Base-by-base conservation (phyloP, 2,329 filamentous ascomycete genomes). In the Plectosphaerella cucumerina region DNA sequence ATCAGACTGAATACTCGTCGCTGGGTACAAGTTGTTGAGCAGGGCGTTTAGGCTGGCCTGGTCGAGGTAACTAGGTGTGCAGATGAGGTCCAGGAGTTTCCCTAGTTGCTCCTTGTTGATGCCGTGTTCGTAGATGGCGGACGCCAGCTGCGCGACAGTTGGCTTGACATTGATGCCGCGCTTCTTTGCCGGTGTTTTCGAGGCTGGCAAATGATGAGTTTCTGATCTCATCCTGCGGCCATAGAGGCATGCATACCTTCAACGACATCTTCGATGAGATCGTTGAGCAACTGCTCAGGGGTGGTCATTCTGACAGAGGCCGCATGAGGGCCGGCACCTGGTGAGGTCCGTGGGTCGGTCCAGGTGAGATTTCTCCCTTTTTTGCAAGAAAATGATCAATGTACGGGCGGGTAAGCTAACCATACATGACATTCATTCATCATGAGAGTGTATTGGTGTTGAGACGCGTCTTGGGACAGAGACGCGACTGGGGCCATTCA, bases 21-120 rank as follows among this genome's bases (percentile, higher is more conserved):
- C 76, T 2, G 90, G 90, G 65, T 93, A 95, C 47, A 95, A 71
- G 53, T 87, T 89, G 56, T 85, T 88, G 59, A 90, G 69, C 46
- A 95, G 72, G 23, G 76, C 80, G 14, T 80, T 84, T 23, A 86
- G 75, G 58, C 84, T 90, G 23, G 84, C 84, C 67, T 94, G 90
- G 65, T 94, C 89, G 20, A 96, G 77, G 58, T 85, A 74, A 58
- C 77, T 88, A 44, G 84, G 84, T 20, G 74, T 73, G 18, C 85
- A 85, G 57, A 90, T 68, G 50, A 93, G 73, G 52, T 85, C 78
- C 57, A 94, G 70, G 31, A 95, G 73, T 49, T 77, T 74, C 50
- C 75, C 70, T 46, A 95, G 75, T 23, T 80, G 75, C 37, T 77
- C 71, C 6, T 79, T 74, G 39, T 82, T 71, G 48, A 94, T 74